phyloP scores from a whole-genome alignment of 176 grass and related monocot genomes.

The Tuctoria greenei region DNA sequence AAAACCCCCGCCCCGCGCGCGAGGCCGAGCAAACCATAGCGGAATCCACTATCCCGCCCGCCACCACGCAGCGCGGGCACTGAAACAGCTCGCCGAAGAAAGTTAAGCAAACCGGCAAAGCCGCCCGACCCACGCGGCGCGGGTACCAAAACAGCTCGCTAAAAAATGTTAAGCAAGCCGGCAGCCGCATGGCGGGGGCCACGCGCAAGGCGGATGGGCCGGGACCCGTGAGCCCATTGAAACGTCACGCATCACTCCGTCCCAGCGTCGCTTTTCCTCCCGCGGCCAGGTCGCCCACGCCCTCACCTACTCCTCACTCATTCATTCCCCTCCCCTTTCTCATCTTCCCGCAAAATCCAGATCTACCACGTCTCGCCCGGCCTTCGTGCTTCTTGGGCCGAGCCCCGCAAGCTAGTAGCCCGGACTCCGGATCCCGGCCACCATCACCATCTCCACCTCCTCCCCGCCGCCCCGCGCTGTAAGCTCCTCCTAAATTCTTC shows the following conservation, averaged over 20 bases:
- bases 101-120: not conserved
- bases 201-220: not conserved
- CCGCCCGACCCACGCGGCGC: not conserved
- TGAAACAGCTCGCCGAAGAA: too few relatives aligned
- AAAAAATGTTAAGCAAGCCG: not conserved
- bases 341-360: not conserved
- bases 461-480: not conserved
- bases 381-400: constrained; percentile 19
- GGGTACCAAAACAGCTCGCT: too few relatives aligned
- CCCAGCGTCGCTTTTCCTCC: not conserved
- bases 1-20: not conserved
- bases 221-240: constrained; percentile 9
- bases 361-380: constrained; percentile 1
- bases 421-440: not conserved
- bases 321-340: not conserved
- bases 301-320: not conserved
- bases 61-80: not conserved
- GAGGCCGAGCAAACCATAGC: not conserved
- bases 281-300: not conserved
- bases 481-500: not conserved
- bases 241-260: not conserved
- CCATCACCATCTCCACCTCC: not conserved
- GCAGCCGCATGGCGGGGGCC: not conserved
- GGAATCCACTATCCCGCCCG: not conserved
- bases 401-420: not conserved